Percentiles rank a stretch among this genome's conserved stretches.
phyloP scores from a whole-genome alignment of 2,329 filamentous ascomycete genomes.

The Ciborinia camelliae region DNA sequence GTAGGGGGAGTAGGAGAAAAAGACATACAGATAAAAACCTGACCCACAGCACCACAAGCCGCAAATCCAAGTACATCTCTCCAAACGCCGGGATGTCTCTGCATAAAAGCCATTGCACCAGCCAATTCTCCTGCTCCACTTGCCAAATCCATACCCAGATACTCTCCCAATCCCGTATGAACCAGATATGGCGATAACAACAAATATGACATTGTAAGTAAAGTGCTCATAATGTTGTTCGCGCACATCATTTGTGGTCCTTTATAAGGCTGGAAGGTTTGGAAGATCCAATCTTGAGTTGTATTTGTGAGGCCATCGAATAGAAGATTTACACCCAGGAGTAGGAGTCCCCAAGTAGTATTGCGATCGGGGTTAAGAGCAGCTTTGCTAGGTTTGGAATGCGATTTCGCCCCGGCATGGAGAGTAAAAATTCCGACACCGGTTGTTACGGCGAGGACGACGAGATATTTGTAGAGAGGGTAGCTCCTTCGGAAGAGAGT shows the following conservation, averaged over 20 bases:
- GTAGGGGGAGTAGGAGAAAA: constrained; percentile 4
- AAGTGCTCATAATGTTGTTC: constrained; percentile 83
- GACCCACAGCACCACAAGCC: constrained; percentile 84
- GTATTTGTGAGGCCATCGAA: constrained; percentile 96
- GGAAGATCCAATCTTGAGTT: constrained; percentile 93
- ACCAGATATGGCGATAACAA: constrained; percentile 77
- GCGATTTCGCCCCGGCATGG: constrained; percentile 66
- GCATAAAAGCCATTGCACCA: constrained; percentile 78
- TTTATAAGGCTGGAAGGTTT: constrained; percentile 71
- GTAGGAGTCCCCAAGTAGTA: constrained; percentile 72
- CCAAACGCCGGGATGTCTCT: constrained; percentile 74
- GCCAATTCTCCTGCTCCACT: constrained; percentile 66
- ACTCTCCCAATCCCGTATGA: constrained; percentile 59
- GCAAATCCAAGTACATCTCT: constrained; percentile 88
- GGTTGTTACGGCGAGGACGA: constrained; percentile 84
- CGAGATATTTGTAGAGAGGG: constrained; percentile 93
- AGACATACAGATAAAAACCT: constrained; percentile 84
- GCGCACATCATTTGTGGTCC: constrained; percentile 99
- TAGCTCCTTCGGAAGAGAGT: constrained; percentile 86
- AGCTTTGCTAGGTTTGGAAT: constrained; percentile 44
- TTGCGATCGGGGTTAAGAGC: constrained; percentile 51
- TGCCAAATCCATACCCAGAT: constrained; percentile 62
- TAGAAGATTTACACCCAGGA: constrained; percentile 84
- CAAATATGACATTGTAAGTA: constrained; percentile 74
- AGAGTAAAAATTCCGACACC: constrained; percentile 95